Base-by-base conservation (phyloP, 345 rosid species). In the Eucalyptus caleyi region DNA sequence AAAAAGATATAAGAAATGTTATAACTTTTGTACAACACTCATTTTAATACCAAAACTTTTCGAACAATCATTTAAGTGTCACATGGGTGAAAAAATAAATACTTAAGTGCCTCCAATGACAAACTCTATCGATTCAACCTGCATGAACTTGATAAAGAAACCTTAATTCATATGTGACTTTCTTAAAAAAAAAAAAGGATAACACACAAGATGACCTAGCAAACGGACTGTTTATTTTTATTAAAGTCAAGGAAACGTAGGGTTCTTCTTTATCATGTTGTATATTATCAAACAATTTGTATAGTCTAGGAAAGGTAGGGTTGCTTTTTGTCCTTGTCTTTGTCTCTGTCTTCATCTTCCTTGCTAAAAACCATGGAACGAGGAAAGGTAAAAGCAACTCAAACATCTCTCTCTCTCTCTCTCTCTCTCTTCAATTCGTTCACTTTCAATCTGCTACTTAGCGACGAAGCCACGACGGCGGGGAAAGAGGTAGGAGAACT, bases 81-180 rank as follows among this genome's bases (percentile, higher is more conserved):
- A 62, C 5, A 13, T 62, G 4, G 4, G 34, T 62, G 69, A 13
- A 62, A 27, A 27, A 30, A 30, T 4, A 9, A 30, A 12, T 27
- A 13, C 69, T 62, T 14, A 62, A 30, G 69, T 62, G 1, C 0
- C 34, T 62, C 8, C 8, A 6, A 62, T 4, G 18, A 30, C 10
- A 62, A 62, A 62, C 16, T 30, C 18, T 15, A 14, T 30, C 1
- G 19, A n/a, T 65, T 65, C 9, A 65, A 7, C 21, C 0, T 3
- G 5, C 1, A 2, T 65, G 37, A 65, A 16, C 19, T 65, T n/a
- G 16, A 14, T 65, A 65, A n/a, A 15, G 72, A n/a, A 65, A 65
- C 32, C 16, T 65, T 15, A 30, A 65, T 8, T 65, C 40, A n/a
- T n/a, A n/a, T 16, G 37, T n/a, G 40, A n/a, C 77, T 65, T 16